Conservation (phyloP, 192 early-diverging fungal genomes). For the Glomus cerebriforme region DNA sequence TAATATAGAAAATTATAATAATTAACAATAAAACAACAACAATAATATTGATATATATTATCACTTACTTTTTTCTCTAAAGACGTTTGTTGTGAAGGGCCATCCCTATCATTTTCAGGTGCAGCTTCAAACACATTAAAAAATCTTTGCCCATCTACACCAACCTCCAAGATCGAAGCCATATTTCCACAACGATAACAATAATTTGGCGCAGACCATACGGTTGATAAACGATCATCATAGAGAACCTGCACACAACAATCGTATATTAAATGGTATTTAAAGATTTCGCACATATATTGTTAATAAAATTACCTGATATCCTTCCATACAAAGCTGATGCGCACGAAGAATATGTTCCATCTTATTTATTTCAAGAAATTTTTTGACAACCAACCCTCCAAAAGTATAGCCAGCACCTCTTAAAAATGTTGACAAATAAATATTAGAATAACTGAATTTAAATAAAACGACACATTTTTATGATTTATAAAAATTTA, state of each 20-base stretch:
- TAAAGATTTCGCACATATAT: constrained; percentile 26
- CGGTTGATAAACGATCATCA: constrained; percentile 83
- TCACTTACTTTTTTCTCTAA: constrained; percentile 22
- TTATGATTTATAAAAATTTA: not conserved
- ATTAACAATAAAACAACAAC: not conserved
- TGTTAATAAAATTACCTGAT: constrained; percentile 50
- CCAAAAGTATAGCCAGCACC: constrained; percentile 92
- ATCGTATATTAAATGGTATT: not conserved
- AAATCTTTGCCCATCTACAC: constrained; percentile 68
- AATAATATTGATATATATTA: not conserved
- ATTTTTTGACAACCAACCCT: constrained; percentile 72
- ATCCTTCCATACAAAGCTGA: constrained; percentile 88
- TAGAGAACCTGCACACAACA: constrained; percentile 66
- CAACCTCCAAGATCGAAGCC: constrained; percentile 82
- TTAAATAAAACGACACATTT: not conserved
- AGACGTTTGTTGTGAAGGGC: constrained; percentile 35
- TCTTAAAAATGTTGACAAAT: constrained; percentile 39
- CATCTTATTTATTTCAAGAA: constrained; percentile 77
- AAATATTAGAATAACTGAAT: not conserved
- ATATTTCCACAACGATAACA: constrained; percentile 88
- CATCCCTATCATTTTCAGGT: constrained; percentile 74
- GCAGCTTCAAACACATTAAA: constrained; percentile 91
- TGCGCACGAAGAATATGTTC: constrained; percentile 84
- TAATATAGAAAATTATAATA: not conserved
- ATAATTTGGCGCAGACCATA: constrained; percentile 87